Evolutionary conservation across 768 basidiomycete species (phyloP).

Genomic region (Tephrocybe sp.): DNA sequence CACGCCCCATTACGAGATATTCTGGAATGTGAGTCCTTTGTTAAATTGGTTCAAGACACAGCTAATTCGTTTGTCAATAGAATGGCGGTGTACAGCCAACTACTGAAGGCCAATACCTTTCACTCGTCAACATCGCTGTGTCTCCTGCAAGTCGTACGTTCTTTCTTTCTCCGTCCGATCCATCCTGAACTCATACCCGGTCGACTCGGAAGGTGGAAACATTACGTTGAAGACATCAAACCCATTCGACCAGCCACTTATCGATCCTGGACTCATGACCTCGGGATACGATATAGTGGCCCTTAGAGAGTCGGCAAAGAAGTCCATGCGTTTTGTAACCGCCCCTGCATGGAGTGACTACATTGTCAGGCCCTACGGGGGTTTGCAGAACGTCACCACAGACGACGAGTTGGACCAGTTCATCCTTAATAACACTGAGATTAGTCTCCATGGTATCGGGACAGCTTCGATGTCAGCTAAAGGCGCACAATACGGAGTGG

Average conservation of each 20-base stretch:
- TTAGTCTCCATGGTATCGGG: constrained; percentile 23
- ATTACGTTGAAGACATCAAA: constrained; percentile 33
- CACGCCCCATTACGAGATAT: constrained; percentile 32
- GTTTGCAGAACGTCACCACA: neutral
- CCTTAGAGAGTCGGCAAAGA: constrained; percentile 21
- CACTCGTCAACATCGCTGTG: neutral
- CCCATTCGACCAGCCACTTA: constrained; percentile 37
- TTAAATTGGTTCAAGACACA: too few species aligned
- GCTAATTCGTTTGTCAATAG: constrained; percentile 5
- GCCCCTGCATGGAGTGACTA: constrained; percentile 21
- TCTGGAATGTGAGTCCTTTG: constrained; percentile 22
- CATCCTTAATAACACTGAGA: constrained; percentile 13
- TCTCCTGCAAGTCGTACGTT: constrained; percentile 10
- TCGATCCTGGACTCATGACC: constrained; percentile 38
- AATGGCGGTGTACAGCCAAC: neutral
- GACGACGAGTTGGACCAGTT: constrained; percentile 23
- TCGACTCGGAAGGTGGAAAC: constrained; percentile 20
- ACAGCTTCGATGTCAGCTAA: constrained; percentile 24
- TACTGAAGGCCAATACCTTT: neutral
- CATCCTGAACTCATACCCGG: neutral
- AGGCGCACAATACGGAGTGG: constrained; percentile 24
- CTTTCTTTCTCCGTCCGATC: neutral
- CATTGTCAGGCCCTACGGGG: constrained; percentile 11
- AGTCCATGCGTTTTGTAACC: constrained; percentile 16
- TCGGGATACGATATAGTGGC: constrained; percentile 20